Conservation (phyloP, 2,329 filamentous ascomycete species). For the Hypomyces rosellus region DNA sequence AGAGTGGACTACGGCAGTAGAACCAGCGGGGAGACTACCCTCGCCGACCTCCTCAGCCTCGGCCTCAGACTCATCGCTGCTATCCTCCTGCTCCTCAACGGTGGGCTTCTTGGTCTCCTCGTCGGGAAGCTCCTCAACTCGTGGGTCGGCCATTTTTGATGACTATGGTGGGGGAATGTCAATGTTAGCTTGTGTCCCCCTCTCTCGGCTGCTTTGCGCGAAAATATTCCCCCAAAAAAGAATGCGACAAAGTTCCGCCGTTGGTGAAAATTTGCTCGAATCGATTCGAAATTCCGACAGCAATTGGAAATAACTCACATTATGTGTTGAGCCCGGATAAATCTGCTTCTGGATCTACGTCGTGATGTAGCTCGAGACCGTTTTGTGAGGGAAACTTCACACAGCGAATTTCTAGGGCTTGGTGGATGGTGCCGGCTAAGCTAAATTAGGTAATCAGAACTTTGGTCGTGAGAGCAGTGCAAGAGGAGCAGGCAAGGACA, state of each 20-base stretch:
- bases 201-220: slow-evolving; percentile 16
- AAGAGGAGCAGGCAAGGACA: not conserved
- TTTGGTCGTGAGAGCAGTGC: slow-evolving; percentile 1
- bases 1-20: slow-evolving; percentile 87
- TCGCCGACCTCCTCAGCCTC: slow-evolving; percentile 72
- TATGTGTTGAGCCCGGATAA: slow-evolving; percentile 28
- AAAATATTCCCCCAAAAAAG: slow-evolving; percentile 9
- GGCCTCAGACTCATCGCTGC: slow-evolving; percentile 64
- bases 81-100: slow-evolving; percentile 67
- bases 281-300: not conserved
- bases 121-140: slow-evolving; percentile 95
- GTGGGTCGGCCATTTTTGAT: slow-evolving; percentile 87
- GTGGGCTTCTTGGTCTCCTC: slow-evolving; percentile 79
- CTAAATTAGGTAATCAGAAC: slow-evolving; percentile 35
- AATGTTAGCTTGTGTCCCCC: slow-evolving; percentile 19
- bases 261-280: not conserved
- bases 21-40: slow-evolving; percentile 71
- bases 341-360: slow-evolving; percentile 26
- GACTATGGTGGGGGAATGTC: slow-evolving; percentile 27
- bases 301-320: slow-evolving; percentile 22
- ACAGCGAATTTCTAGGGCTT: slow-evolving; percentile 42
- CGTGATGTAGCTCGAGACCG: slow-evolving; percentile 23
- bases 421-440: slow-evolving; percentile 32
- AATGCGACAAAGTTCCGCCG: not conserved
- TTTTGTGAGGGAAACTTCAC: slow-evolving; percentile 35